These are phyloP conservation scores for Dalechampia spathulata DNA, from an alignment of 441 rosid genomes.

Conservation along the genomic window DNA sequence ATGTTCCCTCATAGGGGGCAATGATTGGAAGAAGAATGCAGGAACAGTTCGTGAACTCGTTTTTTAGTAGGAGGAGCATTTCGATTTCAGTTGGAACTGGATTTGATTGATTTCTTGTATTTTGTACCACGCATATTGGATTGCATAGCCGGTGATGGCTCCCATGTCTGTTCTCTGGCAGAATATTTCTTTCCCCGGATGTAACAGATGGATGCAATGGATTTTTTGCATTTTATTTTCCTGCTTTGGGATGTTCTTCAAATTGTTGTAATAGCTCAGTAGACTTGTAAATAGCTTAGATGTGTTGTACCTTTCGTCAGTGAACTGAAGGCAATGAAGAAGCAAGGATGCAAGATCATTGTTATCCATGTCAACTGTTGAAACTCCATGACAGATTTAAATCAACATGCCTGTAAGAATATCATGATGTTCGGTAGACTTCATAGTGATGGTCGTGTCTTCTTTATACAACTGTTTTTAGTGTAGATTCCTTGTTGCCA, in stretches of 20 bases:
- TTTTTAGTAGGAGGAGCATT: background rate
- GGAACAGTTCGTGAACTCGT: too few species aligned
- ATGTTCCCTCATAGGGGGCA: background rate
- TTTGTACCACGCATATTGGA: slow-evolving; percentile 1
- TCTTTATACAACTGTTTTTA: too few species aligned
- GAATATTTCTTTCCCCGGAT: background rate
- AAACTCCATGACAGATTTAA: background rate
- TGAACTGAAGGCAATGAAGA: background rate
- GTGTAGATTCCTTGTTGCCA: too few species aligned
- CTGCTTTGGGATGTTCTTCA: background rate
- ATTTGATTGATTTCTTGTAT: background rate
- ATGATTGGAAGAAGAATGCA: background rate
- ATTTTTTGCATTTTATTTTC: background rate
- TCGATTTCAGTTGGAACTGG: background rate
- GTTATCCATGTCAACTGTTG: background rate
- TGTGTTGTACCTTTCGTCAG: background rate
- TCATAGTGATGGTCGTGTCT: too few species aligned
- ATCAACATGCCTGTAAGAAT: background rate
- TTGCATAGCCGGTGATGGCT: too few species aligned
- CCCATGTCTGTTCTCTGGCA: too few species aligned
- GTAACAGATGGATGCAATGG: too few species aligned
- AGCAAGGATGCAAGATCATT: background rate
- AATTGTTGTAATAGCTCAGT: background rate
- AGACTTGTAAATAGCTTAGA: too few species aligned
- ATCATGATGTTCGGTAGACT: too few species aligned